Evolutionary conservation across 768 basidiomycete species (phyloP).

Genomic region (Mycena galopus): DNA sequence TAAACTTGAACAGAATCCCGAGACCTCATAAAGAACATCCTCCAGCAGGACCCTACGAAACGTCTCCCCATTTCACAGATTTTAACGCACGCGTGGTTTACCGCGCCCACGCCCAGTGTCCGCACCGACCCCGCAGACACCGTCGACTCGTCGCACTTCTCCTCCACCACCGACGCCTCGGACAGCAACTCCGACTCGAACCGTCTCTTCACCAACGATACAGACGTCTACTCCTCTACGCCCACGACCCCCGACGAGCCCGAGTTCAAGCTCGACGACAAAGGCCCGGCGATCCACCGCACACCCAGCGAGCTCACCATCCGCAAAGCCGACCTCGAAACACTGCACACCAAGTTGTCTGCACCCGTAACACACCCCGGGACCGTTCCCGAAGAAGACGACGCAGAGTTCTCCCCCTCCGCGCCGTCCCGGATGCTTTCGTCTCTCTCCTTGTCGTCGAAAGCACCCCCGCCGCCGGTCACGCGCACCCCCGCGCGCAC

Average conservation of each 20-base stretch:
- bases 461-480: constrained; percentile 71
- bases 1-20: constrained; percentile 75
- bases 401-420: constrained; percentile 35
- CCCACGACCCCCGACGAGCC: constrained; percentile 71
- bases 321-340: constrained; percentile 59
- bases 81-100: constrained; percentile 90
- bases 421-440: constrained; percentile 44
- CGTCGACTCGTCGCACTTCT: constrained; percentile 45
- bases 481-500: constrained; percentile 93
- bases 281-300: constrained; percentile 56
- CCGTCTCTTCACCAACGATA: constrained; percentile 49
- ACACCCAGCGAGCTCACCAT: constrained; percentile 73
- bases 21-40: constrained; percentile 81
- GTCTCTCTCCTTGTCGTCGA: constrained; percentile 42
- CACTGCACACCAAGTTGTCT: constrained; percentile 49
- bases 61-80: constrained; percentile 89
- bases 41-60: constrained; percentile 81
- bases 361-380: constrained; percentile 40
- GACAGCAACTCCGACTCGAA: constrained; percentile 65
- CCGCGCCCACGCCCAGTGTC: constrained; percentile 41
- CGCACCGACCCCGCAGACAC: constrained; percentile 42
- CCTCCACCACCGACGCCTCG: constrained; percentile 62
- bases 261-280: constrained; percentile 48
- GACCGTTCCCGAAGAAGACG: constrained; percentile 68
- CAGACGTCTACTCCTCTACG: constrained; percentile 57